phyloP scores from a whole-genome alignment of 768 basidiomycete species.

The Omphalotus guepiniiformis region DNA sequence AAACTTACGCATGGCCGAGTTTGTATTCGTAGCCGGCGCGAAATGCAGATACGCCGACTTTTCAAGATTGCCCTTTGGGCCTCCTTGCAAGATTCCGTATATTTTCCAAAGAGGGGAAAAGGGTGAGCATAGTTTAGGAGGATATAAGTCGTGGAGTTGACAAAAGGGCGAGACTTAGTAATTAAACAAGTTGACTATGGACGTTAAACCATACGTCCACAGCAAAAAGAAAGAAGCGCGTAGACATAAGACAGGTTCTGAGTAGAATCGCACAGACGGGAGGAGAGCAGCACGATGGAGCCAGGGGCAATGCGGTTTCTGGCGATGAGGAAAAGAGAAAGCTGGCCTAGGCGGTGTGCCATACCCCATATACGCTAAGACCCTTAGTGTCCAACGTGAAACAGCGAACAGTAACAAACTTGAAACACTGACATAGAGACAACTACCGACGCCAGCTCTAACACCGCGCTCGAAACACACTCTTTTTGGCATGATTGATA shows the following conservation, averaged over 20 bases:
- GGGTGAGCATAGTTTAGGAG: constrained; percentile 41
- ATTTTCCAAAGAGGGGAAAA: no score
- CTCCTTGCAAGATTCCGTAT: constrained; percentile 38
- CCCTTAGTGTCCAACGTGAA: constrained; percentile 2
- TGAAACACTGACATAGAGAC: constrained; percentile 66
- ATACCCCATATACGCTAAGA: constrained; percentile 88
- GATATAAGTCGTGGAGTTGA: constrained; percentile 50
- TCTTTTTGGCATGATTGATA: constrained; percentile 61
- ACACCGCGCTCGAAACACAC: constrained; percentile 88
- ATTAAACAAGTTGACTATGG: constrained; percentile 73
- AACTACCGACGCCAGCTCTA: constrained; percentile 69
- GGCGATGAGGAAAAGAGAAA: constrained; percentile 55
- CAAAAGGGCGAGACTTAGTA: constrained; percentile 40
- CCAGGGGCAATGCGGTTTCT: constrained; percentile 58
- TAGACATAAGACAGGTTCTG: constrained; percentile 89
- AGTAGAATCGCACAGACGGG: constrained; percentile 66
- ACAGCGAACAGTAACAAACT: constrained; percentile 3
- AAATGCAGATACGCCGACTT: constrained; percentile 83
- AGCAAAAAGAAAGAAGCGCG: constrained; percentile 80
- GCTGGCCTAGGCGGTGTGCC: constrained; percentile 87
- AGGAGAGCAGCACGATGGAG: constrained; percentile 75
- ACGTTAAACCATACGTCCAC: no score
- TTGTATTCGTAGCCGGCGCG: constrained; percentile 88
- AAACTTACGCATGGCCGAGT: constrained; percentile 84
- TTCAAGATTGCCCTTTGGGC: constrained; percentile 74